Base-by-base conservation (phyloP, 768 basidiomycete genomes). In the Termitomyces sp. region DNA sequence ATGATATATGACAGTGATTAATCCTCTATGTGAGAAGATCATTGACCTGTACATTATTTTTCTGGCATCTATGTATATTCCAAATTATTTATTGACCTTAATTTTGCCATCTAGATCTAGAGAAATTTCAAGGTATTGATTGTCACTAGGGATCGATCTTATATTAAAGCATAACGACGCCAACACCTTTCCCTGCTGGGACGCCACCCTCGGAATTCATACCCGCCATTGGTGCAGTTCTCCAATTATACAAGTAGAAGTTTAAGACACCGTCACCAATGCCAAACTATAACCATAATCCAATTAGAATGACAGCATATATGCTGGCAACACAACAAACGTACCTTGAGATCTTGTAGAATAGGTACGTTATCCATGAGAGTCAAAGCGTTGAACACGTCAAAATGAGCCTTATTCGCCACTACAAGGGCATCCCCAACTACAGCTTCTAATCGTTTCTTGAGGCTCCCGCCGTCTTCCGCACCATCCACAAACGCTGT, bases 181-280 rank as follows among this genome's bases (percentile, higher is more conserved):
- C 94, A 51, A 98, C 80, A 5, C 92, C 94, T 67, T 75, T 81
- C 43, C 91, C 91, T n/a, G 83, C 76, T n/a, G 77, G 68, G 14
- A 76, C 71, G 35, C 66, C 79, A 2, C 70, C 82, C n/a, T 79
- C 73, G 12, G 76, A 60, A 35, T 73, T 75, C 66, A 89, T 68
- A 44, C 96, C 95, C 39, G 91, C 85, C 55, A 98, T 73, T 2
- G 84, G 79, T 14, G 83, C 73, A 12, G 93, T 95, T 58, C 89
- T 80, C 92, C 94, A 99, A 71, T 99, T 99, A 75, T 97, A 98
- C 56, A 95, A 69, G 68, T 95, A 95, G 68, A 84, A 96, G 70
- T 95, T 91, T 52, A 99, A 79, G 69, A 88, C 81, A 1, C 97
- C 97, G 66, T 96, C 91, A 4, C 94, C 96, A 11, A 78, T 73